Base-by-base conservation (phyloP, 306 rosid species). In the Acacia melanoxylon region DNA sequence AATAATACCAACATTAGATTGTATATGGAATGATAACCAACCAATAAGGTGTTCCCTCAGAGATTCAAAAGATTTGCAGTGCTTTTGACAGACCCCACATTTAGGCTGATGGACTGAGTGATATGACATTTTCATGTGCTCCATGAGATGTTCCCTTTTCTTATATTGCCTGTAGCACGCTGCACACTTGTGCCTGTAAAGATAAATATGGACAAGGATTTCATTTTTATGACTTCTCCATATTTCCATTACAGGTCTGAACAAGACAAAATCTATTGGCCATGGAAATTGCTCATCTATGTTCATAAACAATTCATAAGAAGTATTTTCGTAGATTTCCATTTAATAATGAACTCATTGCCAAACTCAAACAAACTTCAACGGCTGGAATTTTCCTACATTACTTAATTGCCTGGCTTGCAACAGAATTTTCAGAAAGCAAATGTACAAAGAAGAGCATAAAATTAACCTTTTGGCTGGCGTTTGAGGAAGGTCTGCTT, bases 151-250 rank as follows among this genome's bases (percentile, higher is more conserved):
- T 63, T 89, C 94, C 83, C 78, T 89, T 84, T 86, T 86, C 89
- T 92, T 94, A 79, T 78, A 94, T 77, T 91, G 97, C 86, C 83
- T 92, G 83, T 86, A 94, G 89, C 98, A 94, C 15, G 95, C 97
- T 16, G 86, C 61, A 78, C 97, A 94, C 87, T 87, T 91, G 85
- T 86, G 91, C 69, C 98, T 94, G 89, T 27, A 71, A 66, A 33
- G 41, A 63, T 27, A 63, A 68, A 19, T 19, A 68, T 68, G 4
- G 10, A 29, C 29, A 68, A 68, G 24, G 51, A 68, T 22, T 46
- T 11, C 41, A 13, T 72, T 72, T 71, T 45, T 22, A 22, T 69
- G 46, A 71, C 37, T 14, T 71, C 45, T 33, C 13, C 13, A 13
- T 44, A 5, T 46, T 25, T 49, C 45, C 8, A 49, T 31, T 19